Evolutionary conservation across 192 early-diverging fungal species (phyloP), one percentile per base, ranked within the genome.

Genomic region (Rhizoclosmatium sp.): DNA sequence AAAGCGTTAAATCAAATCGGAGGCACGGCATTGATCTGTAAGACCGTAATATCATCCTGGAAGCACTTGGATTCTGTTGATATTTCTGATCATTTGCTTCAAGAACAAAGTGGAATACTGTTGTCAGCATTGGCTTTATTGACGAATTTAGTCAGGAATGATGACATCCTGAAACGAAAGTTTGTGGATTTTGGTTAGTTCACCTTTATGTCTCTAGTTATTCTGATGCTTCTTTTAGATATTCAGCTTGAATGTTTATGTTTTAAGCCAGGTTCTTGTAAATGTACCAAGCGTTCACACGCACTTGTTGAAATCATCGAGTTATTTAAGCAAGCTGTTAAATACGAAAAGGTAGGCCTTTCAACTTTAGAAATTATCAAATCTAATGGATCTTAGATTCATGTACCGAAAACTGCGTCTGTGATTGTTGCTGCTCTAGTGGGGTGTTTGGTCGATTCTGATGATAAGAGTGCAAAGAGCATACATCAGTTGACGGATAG

Each of bases 381-480:
- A 31, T 31, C 31, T 31, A 31, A 31, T 31, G 31, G 31, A 31
- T 31, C 31, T 75, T 75, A 75, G 72, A 21, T 16, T 16, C 7
- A 14, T 9, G 45, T 75, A 12, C 75, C 75, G 12, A 76, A 76
- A 65, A 76, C 64, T 9, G 75, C 65, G 9, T 19, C 45, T 12
- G 75, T 67, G n/a, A 76, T 76, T 44, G 10, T 76, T n/a, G 47
- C 62, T 54, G 75, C 75, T 9, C 14, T 76, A 4, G 64, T 76
- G 41, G 75, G 75, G 12, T 76, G 65, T 66, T 64, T 76, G 9
- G 51, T 47, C 9, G 48, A 71, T 1, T 10, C 10, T n/a, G 21
- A 4, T 4, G 65, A 49, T 7, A 47, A 49, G 23, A 41, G 4
- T 47, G 21, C 46, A 5, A 7, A 51, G 23, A 3, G 0, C 2